These are phyloP conservation scores for Stylosanthes scabra DNA, from an alignment of 331 rosid species.

Conservation along the genomic window DNA sequence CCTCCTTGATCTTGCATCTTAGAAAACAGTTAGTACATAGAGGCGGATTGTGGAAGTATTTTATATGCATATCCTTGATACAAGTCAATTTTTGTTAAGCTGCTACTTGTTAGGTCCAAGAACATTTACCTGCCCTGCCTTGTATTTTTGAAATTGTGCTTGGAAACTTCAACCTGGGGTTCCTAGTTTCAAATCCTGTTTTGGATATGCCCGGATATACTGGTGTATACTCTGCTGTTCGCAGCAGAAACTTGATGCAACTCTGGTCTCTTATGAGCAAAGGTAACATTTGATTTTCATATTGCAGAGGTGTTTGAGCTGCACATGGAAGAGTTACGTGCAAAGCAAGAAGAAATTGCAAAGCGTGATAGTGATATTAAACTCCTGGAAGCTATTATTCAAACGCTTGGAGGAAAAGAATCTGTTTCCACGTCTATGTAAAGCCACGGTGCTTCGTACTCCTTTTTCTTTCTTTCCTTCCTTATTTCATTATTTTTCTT, in stretches of 20 bases:
- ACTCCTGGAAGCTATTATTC: slow-evolving; percentile 85
- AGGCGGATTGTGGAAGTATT: not conserved
- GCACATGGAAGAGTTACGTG: slow-evolving; percentile 95
- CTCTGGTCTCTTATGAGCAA: slow-evolving; percentile 18
- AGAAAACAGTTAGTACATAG: not conserved
- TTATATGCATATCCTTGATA: not conserved
- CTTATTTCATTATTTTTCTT: not conserved
- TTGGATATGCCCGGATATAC: no score
- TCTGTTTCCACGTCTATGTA: slow-evolving; percentile 43
- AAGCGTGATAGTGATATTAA: slow-evolving; percentile 89
- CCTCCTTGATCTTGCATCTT: not conserved
- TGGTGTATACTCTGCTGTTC: no score
- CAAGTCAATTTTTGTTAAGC: not conserved
- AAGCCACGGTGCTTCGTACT: not conserved
- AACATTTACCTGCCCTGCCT: not conserved
- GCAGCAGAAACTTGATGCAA: not conserved
- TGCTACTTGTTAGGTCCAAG: not conserved
- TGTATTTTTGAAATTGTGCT: not conserved
- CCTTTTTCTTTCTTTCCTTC: not conserved
- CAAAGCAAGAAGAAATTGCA: slow-evolving; percentile 78
- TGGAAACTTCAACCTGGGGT: slow-evolving; percentile 8
- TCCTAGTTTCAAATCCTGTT: slow-evolving; percentile 13
- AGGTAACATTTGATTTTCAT: slow-evolving; percentile 22
- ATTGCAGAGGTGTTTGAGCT: slow-evolving; percentile 83
- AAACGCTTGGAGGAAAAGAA: slow-evolving; percentile 82